Base-by-base conservation (phyloP, 177 flowering plant genomes). In the Vitis hybrid region DNA sequence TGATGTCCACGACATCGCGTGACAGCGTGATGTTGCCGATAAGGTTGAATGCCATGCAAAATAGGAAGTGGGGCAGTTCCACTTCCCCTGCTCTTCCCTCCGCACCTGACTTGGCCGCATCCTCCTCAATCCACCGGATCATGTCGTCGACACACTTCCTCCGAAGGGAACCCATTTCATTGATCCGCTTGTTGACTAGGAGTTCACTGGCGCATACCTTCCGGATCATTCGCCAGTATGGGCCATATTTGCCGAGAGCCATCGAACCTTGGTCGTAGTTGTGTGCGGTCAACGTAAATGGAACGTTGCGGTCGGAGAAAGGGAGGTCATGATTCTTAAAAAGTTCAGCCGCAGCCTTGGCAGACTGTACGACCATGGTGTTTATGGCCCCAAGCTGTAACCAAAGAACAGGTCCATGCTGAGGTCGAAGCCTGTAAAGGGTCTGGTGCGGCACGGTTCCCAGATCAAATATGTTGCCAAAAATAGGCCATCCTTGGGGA, bases 391-490 rank as follows among this genome's bases (percentile, higher is more conserved):
- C 82, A 5, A 80, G 67, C 55, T 35, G 62, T 6, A 74, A 21
- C 74, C 73, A 64, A 1, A 80, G 9, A 7, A 80, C 60, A 0
- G 73, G 75, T 14, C 82, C 82, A 10, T 76, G 71, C 12, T 65
- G 67, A 21, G n/a, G 3, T 9, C 30, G 13, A 1, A 75, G 70
- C 12, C 46, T 51, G 50, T n/a, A 16, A 2, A 72, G 13, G 2
- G 70, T 57, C 30, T 52, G 52, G 57, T 79, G 79, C 0, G 82
- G 82, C 14, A 51, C 24, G 7, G 30, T 27, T 49, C 82, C 82
- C 1, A 79, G 76, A 32, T 79, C 65, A 19, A 79, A 68, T 19
- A 75, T 72, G 64, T 75, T 72, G 56, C 82, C 82, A 2, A 79
- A 14, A 2, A 79, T 3, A 0, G 82, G 82, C 74, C 64, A 72